A percentile compares a stretch with the other conserved stretches of the same genome.
phyloP scores from a whole-genome alignment of 306 rosid species.

The Hippophae rhamnoides region DNA sequence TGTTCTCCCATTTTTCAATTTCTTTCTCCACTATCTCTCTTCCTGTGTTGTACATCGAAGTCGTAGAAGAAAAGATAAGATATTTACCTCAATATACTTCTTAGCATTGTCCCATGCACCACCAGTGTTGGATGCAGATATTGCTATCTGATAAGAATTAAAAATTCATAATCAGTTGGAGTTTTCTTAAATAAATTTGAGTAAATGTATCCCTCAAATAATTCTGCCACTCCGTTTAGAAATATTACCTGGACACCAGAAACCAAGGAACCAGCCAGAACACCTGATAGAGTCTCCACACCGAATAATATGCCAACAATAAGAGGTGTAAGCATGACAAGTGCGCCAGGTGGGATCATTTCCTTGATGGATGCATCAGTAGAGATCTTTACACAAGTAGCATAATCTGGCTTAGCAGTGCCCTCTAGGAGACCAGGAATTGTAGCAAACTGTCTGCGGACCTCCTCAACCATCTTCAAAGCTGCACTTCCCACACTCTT shows the following conservation, averaged over 20 bases:
- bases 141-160: constrained; percentile 36
- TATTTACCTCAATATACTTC: constrained; percentile 62
- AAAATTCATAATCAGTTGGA: neutral
- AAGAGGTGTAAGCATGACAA: constrained; percentile 79
- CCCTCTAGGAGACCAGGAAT: constrained; percentile 79
- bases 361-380: constrained; percentile 83
- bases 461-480: constrained; percentile 81
- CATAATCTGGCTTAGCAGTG: constrained; percentile 57
- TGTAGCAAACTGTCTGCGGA: constrained; percentile 71
- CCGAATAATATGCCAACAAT: constrained; percentile 63
- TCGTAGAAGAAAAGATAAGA: too few species aligned
- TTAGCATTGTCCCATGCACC: constrained; percentile 79
- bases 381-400: constrained; percentile 74
- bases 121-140: constrained; percentile 71
- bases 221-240: neutral
- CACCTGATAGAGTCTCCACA: constrained; percentile 69
- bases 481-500: constrained; percentile 88
- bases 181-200: neutral
- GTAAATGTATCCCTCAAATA: neutral
- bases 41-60: too few species aligned
- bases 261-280: constrained; percentile 68
- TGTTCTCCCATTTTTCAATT: too few species aligned
- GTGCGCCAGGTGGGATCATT: constrained; percentile 86
- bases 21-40: too few species aligned
- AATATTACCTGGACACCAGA: constrained; percentile 69